phyloP scores from a whole-genome alignment of 257 asterid genomes.

The Cordia subcordata region DNA sequence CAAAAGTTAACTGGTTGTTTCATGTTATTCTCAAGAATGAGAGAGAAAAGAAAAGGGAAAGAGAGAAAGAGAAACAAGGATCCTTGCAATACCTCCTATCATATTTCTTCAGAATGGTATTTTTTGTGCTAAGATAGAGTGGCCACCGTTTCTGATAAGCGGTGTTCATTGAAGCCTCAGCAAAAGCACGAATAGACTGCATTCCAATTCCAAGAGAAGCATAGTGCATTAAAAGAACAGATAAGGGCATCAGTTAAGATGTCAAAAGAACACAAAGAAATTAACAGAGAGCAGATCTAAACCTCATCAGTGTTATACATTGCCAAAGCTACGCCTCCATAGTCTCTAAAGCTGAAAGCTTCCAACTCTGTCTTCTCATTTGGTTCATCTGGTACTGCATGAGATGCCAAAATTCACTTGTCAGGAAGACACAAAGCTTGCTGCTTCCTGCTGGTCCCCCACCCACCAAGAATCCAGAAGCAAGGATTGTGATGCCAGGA shows the following conservation, averaged over 20 bases:
- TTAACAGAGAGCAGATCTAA: slow-evolving; percentile 7
- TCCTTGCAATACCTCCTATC: slow-evolving; percentile 59
- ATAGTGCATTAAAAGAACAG: too few species aligned
- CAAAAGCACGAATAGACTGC: slow-evolving; percentile 75
- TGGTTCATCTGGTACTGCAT: slow-evolving; percentile 43
- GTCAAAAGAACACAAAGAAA: slow-evolving; percentile 14
- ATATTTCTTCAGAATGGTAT: slow-evolving; percentile 78
- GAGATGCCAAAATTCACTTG: slow-evolving; percentile 5
- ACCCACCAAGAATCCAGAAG: too few species aligned
- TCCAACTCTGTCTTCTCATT: slow-evolving; percentile 46
- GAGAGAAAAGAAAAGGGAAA: background rate
- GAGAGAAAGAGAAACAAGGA: background rate
- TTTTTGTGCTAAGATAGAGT: slow-evolving; percentile 79
- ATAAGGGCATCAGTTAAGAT: too few species aligned
- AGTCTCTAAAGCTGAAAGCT: slow-evolving; percentile 49
- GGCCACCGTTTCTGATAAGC: slow-evolving; percentile 82
- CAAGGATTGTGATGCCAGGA: too few species aligned
- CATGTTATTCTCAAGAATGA: background rate
- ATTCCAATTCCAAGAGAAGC: background rate
- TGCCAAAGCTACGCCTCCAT: slow-evolving; percentile 69
- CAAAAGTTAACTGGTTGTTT: too few species aligned
- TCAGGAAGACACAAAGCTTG: too few species aligned
- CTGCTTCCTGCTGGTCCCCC: background rate
- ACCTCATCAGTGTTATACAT: slow-evolving; percentile 81
- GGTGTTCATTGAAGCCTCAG: slow-evolving; percentile 76